Percentiles rank a stretch among this genome's conserved stretches.
Conservation (phyloP, 805 yeast species). For the Pichia thaimueangensis region DNA sequence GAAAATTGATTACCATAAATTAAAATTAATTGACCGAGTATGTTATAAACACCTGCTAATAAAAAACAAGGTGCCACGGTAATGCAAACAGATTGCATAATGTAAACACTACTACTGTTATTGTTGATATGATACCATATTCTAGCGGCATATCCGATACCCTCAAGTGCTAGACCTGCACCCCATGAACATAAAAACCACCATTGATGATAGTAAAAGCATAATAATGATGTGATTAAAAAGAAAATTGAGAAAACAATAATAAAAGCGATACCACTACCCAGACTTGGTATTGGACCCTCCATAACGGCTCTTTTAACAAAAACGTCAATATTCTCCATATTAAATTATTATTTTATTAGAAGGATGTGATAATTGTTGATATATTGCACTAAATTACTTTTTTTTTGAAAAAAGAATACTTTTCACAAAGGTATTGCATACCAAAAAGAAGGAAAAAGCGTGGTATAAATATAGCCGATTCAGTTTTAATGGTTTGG, state of each 20-base stretch:
- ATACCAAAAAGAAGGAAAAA: no score
- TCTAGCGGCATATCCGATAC: conserved; percentile 60
- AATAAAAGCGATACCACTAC: conserved; percentile 54
- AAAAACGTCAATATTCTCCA: no score
- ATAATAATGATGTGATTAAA: conserved; percentile 34
- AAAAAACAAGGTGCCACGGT: conserved; percentile 73
- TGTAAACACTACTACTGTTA: conserved; percentile 32
- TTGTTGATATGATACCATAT: conserved; percentile 34
- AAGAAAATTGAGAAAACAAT: conserved; percentile 46
- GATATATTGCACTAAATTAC: no score
- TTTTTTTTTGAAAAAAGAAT: no score
- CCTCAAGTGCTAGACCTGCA: conserved; percentile 51
- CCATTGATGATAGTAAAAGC: conserved; percentile 43
- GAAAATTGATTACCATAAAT: conserved; percentile 52
- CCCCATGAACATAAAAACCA: conserved; percentile 58
- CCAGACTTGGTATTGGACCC: conserved; percentile 48
- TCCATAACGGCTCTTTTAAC: no score
- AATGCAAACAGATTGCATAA: conserved; percentile 55
- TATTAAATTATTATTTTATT: no score
- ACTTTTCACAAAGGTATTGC: no score
- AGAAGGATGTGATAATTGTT: no score
- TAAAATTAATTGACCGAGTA: conserved; percentile 54
- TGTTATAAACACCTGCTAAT: conserved; percentile 70
- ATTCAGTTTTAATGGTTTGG: no score
- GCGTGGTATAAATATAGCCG: no score